Conservation (phyloP, 164 flowering plant species). For the Echeveria elegans region DNA sequence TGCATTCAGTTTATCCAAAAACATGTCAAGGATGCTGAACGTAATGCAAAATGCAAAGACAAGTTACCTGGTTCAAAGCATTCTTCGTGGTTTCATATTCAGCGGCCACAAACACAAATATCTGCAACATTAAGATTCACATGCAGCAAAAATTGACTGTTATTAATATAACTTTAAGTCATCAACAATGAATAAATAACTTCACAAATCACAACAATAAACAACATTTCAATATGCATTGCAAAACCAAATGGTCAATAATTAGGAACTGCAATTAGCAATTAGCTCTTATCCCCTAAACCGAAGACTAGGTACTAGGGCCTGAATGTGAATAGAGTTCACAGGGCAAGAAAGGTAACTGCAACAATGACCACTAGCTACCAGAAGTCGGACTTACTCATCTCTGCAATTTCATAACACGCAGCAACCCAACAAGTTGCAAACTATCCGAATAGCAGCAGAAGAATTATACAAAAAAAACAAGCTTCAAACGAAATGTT, state of each 20-base stretch:
- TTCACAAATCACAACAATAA: background rate
- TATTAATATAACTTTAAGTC: too few relatives aligned
- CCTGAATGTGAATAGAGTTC: background rate
- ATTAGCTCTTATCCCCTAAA: background rate
- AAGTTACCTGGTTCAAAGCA: slow-evolving; percentile 65
- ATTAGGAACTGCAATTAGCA: background rate
- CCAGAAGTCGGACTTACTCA: background rate
- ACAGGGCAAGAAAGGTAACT: background rate
- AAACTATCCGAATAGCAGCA: too few relatives aligned
- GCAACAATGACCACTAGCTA: background rate
- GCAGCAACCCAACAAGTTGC: too few relatives aligned
- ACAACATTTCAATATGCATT: background rate
- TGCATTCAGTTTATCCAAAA: too few relatives aligned
- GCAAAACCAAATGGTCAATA: background rate
- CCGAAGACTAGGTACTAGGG: background rate
- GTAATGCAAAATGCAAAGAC: background rate
- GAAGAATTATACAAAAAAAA: background rate
- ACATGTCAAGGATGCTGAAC: background rate
- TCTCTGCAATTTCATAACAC: too few relatives aligned
- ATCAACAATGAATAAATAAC: too few relatives aligned
- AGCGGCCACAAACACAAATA: too few relatives aligned
- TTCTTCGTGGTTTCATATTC: slow-evolving; percentile 65
- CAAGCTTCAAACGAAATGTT: background rate
- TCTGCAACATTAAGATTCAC: too few relatives aligned
- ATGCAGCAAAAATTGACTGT: too few relatives aligned